Conservation (phyloP, 805 yeast species). For the Yarrowia deformans region DNA sequence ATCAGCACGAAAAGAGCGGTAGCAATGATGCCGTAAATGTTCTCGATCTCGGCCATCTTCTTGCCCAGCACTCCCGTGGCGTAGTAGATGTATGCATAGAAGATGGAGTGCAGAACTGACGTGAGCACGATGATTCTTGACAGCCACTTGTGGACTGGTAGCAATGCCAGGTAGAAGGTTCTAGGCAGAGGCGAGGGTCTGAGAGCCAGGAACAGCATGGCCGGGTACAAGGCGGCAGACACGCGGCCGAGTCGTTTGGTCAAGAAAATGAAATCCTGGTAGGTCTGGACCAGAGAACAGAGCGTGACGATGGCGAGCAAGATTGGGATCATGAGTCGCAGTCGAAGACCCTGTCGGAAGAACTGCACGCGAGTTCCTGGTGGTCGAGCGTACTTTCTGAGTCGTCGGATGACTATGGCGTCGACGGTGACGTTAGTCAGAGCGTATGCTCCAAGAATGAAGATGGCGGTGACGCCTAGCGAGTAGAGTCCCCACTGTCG, state of each 20-base stretch:
- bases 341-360: constrained; percentile 29
- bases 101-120: constrained; percentile 66
- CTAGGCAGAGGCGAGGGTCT: constrained; percentile 87
- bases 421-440: constrained; percentile 23
- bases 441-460: constrained; percentile 28
- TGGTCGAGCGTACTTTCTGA: constrained; percentile 38
- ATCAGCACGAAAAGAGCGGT: constrained; percentile 68
- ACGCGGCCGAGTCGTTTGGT: constrained; percentile 77
- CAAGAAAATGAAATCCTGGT: constrained; percentile 37
- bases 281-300: constrained; percentile 30
- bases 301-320: constrained; percentile 21
- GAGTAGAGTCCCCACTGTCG: constrained; percentile 34
- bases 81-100: constrained; percentile 58
- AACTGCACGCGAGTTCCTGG: constrained; percentile 28
- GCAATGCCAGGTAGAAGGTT: constrained; percentile 70
- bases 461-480: constrained; percentile 16
- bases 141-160: constrained; percentile 91
- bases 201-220: constrained; percentile 73
- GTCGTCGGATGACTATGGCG: constrained; percentile 11
- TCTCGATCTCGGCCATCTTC: constrained; percentile 59
- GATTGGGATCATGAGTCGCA: constrained; percentile 3
- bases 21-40: constrained; percentile 75
- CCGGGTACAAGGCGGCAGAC: constrained; percentile 76
- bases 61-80: constrained; percentile 57
- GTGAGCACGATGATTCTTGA: constrained; percentile 76